Conservation (phyloP, 2,329 filamentous ascomycete species). For the Xylaria arbuscula region DNA sequence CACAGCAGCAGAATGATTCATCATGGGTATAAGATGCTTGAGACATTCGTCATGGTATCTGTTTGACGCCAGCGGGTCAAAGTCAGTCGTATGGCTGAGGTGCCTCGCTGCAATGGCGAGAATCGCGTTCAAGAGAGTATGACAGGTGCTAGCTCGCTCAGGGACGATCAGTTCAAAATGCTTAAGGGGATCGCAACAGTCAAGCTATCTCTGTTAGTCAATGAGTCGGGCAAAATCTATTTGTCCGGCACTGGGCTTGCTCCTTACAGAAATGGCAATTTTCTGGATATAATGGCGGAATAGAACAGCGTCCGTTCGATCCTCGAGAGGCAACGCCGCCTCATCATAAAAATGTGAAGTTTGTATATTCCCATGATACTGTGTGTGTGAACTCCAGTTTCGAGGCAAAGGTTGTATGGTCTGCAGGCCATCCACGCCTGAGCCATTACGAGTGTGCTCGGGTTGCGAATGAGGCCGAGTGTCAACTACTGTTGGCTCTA, state of each 20-base stretch:
- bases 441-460: conserved; percentile 20
- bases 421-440: conserved; percentile 30
- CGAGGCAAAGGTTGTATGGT: conserved; percentile 21
- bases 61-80: conserved; percentile 62
- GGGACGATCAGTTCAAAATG: conserved; percentile 68
- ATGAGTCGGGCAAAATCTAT: background rate
- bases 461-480: conserved; percentile 12
- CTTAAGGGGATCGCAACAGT: conserved; percentile 49
- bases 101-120: conserved; percentile 67
- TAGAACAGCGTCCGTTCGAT: conserved; percentile 49
- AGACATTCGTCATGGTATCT: conserved; percentile 66
- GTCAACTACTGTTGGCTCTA: conserved; percentile 6
- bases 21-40: conserved; percentile 60
- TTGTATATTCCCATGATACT: conserved; percentile 30
- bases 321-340: conserved; percentile 48
- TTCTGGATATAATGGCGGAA: conserved; percentile 54
- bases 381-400: conserved; percentile 26
- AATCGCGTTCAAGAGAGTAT: conserved; percentile 66
- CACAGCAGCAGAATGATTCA: conserved; percentile 54
- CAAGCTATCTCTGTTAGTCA: conserved; percentile 46
- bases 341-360: conserved; percentile 39
- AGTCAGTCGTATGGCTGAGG: conserved; percentile 60
- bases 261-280: conserved; percentile 52
- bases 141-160: conserved; percentile 61
- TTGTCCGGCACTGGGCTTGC: background rate